Evolutionary conservation across 1,139 yeast species (phyloP), one percentile per base, ranked within the genome.

Genomic region (Zygoascus hellenicus): DNA sequence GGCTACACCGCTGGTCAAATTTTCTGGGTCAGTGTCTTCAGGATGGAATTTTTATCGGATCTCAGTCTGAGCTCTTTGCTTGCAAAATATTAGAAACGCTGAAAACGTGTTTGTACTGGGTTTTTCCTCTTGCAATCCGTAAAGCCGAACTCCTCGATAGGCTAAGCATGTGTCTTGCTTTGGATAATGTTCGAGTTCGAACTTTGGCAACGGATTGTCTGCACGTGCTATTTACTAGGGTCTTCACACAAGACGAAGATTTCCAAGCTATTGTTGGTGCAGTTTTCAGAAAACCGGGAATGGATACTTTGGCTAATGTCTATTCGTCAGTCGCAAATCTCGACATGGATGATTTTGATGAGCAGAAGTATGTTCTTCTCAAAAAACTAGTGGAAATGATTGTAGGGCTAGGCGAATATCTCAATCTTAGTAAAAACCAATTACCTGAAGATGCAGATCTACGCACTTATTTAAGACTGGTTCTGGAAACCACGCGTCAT

Each of bases 361-460:
- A 89, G 58, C 76, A 77, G 33, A 68, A 73, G 43, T 92, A 94
- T 62, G 80, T 95, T 0, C 74, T 92, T 51, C 70, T 86, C 54
- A 92, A 92, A 62, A 90, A 92, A 65, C 76, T 92, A 17, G 96
- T 90, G 5, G 98, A 94, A 63, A 85, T 92, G 87, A 79, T 90
- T 43, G 95, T 92, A 35, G 88, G 95, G 1, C 70, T 92, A 37
- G 88, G 96, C 57, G 96, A 84, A 58, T 82, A 81, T 62, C 69
- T 85, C 50, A 81, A 78, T 53, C 66, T 75, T 29, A 59, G 65
- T 26, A 60, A 63, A 42, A 53, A 55, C 31, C 56, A 29, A 22
- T 61, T 71, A 11, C 74, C 75, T 0, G 76, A 74, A 16, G 67
- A 70, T 30, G 72, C 83, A 1, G 87, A 83, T 59, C 68, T 81